phyloP scores from a whole-genome alignment of 1,139 yeast genomes.

The Yamadazyma songkhlaensis region DNA sequence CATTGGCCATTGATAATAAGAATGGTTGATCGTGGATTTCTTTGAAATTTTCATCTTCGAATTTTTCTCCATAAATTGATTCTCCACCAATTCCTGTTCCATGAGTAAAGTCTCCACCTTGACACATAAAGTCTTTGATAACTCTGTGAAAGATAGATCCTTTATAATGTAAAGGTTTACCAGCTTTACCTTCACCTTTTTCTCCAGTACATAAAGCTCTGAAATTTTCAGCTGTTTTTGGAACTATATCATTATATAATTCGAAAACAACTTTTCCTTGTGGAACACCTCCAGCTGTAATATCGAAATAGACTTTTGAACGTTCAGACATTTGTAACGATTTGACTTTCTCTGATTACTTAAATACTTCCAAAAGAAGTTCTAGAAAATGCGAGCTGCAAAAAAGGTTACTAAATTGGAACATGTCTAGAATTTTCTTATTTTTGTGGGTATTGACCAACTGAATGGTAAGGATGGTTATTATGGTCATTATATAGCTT shows the following conservation, averaged over 20 bases:
- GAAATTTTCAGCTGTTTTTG: slow-evolving; percentile 92
- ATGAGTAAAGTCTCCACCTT: slow-evolving; percentile 95
- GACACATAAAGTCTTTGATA: slow-evolving; percentile 88
- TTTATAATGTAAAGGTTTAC: slow-evolving; percentile 70
- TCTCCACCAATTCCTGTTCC: slow-evolving; percentile 93
- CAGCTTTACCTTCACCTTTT: slow-evolving; percentile 64
- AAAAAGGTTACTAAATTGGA: neutral
- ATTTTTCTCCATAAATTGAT: slow-evolving; percentile 91
- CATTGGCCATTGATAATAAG: slow-evolving; percentile 92
- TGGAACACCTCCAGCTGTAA: slow-evolving; percentile 61
- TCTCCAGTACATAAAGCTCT: slow-evolving; percentile 89
- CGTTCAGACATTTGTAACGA: slow-evolving; percentile 9
- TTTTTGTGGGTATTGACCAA: too few relatives aligned
- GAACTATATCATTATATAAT: slow-evolving; percentile 76
- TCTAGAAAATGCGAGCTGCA: slow-evolving; percentile 6
- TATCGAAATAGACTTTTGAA: slow-evolving; percentile 70
- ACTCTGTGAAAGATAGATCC: slow-evolving; percentile 89
- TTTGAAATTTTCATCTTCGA: slow-evolving; percentile 87
- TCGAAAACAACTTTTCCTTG: slow-evolving; percentile 77
- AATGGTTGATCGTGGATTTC: slow-evolving; percentile 80
- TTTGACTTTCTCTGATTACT: neutral
- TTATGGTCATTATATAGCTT: too few relatives aligned
- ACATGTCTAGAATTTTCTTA: neutral
- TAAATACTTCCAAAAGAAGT: neutral
- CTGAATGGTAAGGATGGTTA: too few relatives aligned